Base-by-base conservation (phyloP, 805 yeast species). In the Candida coleopterorum region DNA sequence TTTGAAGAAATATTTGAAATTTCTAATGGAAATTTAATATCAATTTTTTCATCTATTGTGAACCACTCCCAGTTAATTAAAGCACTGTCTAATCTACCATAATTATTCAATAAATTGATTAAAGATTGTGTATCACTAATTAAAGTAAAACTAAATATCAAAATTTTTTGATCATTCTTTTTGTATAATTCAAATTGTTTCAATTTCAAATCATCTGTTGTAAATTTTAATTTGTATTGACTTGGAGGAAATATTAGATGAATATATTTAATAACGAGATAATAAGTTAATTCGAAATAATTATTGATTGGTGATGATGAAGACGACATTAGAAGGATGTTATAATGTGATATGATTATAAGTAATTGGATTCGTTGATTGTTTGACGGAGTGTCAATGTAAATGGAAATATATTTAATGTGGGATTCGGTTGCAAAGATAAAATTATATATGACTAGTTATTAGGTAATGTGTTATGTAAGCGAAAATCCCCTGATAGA, bases 61-160 rank as follows among this genome's bases (percentile, higher is more conserved):
- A 45, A 32, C 33, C 35, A 32, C 17, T 40, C 43, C 62, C 62
- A 57, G 35, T 55, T 49, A 16, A 56, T 37, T 25, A 53, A 26
- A 3, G 53, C 45, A 16, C 39, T 47, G 25, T 52, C 55, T 21
- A 52, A 43, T 30, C 45, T 40, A 15, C 45, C 40, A 26, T 34
- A 34, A 11, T 26, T 28, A 14, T 34, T 40, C 9, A 38, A 20
- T 7, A 41, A 24, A 30, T 39, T 35, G 7, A 47, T 37, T 16
- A 43, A 22, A 17, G 38, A 30, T 31, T 24, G 49, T 22, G 18
- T 30, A 29, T 15, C 33, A 14, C 34, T n/a, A 10, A 39, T 30
- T 16, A 27, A 35, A 9, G 41, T 41, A 30, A 37, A 38, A 27
- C 42, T 41, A n/a, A 34, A 38, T n/a, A 34, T 30, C 14, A 41